Percentiles rank a stretch among this genome's conserved stretches.
Conservation (phyloP, 228 moss, liverwort and hornwort species). For the Sphagnum magellanicum region DNA sequence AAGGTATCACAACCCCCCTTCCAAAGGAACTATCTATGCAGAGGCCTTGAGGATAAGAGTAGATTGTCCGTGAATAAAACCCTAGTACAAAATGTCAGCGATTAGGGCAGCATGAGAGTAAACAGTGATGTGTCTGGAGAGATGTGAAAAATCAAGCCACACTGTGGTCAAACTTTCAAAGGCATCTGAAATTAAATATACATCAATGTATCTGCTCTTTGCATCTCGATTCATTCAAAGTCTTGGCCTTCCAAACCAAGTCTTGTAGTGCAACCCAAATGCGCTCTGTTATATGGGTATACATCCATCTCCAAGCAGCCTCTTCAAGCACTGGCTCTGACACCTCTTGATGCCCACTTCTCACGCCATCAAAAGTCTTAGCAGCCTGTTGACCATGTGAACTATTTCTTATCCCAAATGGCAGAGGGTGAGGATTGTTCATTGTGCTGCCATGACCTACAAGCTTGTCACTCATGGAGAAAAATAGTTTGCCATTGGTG, state of each 20-base stretch:
- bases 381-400: constrained; percentile 27
- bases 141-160: too few species aligned
- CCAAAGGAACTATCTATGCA: too few species aligned
- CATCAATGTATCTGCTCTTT: too few species aligned
- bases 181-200: too few species aligned
- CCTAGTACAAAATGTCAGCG: too few species aligned
- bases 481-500: constrained; percentile 5
- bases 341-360: constrained; percentile 16
- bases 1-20: too few species aligned
- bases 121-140: too few species aligned
- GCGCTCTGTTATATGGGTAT: constrained; percentile 68
- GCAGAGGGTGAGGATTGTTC: constrained; percentile 21
- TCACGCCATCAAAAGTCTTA: constrained; percentile 8
- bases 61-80: too few species aligned
- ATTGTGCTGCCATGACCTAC: constrained; percentile 16
- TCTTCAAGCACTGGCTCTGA: constrained; percentile 48
- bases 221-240: constrained; percentile 18
- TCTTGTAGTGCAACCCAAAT: constrained; percentile 65
- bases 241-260: constrained; percentile 52
- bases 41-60: too few species aligned
- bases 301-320: constrained; percentile 68
- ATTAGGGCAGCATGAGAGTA: too few species aligned
- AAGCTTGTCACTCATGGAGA: constrained; percentile 12
- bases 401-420: constrained; percentile 16
- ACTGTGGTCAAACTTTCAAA: too few species aligned